phyloP scores from a whole-genome alignment of 257 asterid genomes.

The Thymus mandschuricus region DNA sequence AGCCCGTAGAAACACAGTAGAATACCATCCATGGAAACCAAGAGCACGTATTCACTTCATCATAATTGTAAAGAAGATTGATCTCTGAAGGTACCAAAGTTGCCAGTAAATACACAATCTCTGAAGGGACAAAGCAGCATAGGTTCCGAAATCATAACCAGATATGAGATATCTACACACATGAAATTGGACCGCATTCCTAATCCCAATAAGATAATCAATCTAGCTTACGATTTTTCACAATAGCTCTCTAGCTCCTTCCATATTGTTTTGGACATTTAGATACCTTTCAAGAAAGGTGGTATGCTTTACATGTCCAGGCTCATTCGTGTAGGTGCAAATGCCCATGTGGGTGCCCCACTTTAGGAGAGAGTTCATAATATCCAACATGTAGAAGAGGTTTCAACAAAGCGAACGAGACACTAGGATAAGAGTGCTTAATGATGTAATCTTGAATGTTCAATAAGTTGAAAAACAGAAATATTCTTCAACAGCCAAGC shows the following conservation, averaged over 20 bases:
- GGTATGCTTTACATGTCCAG: neutral
- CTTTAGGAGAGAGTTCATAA: neutral
- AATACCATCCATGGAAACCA: neutral
- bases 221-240: neutral
- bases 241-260: neutral
- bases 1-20: neutral
- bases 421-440: constrained; percentile 10
- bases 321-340: neutral
- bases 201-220: constrained; percentile 5
- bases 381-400: neutral
- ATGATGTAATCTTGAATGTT: constrained; percentile 7
- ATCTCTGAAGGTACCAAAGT: neutral
- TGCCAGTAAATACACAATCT: constrained; percentile 10
- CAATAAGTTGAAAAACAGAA: neutral
- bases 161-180: neutral
- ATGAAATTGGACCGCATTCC: constrained; percentile 4
- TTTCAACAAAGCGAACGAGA: neutral
- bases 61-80: neutral
- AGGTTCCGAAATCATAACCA: neutral
- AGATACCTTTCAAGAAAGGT: constrained; percentile 13
- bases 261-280: neutral
- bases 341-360: neutral
- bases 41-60: neutral
- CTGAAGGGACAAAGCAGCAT: neutral
- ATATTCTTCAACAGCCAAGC: neutral